Evolutionary conservation across 257 asterid species (phyloP), one percentile per base, ranked within the genome.

Genomic region (Solanum clarkiae): DNA sequence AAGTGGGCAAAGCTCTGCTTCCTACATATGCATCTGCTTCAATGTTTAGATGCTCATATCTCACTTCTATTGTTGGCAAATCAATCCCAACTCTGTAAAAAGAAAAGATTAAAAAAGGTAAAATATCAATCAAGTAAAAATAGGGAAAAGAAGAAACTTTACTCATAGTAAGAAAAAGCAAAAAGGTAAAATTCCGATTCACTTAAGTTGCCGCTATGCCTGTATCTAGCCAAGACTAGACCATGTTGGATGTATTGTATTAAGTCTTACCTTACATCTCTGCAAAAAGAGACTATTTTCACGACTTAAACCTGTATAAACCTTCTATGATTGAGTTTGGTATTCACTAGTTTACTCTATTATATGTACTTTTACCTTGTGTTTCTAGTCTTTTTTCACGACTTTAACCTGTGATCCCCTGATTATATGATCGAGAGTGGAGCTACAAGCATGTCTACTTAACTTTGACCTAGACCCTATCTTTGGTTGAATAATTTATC

Each of bases 21-120:
- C 91, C 94, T 40, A 84, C 84, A 75, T 85, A 87, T 65, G 93
- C 95, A 84, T 92, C 89, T 56, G 95, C 96, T 18, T 92, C 96
- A 42, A 94, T 69, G 7, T 84, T 92, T n/a, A 94, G 91, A 88
- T 92, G 91, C 70, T 94, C 96, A 65, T 86, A 94, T 83, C 95
- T 88, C 13, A 94, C 95, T 94, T 94, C 97, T 63, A 94, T 90
- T 10, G 94, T 85, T 20, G 98, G 98, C 86, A 90, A 26, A 56
- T 93, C 94, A 85, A 93, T 93, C 55, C 94, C 95, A 47, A 93
- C 98, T 77, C 97, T 93, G 85, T 4, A 84, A 20, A 86, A 4
- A 13, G 3, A 57, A 69, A 60, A 18, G 14, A 0, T 10, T 36
- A 4, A 1, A 2, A 17, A 7, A 42, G 15, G 10, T 36, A 22